Base-by-base conservation (phyloP, 2,329 filamentous ascomycete genomes). In the Botrytis porri region DNA sequence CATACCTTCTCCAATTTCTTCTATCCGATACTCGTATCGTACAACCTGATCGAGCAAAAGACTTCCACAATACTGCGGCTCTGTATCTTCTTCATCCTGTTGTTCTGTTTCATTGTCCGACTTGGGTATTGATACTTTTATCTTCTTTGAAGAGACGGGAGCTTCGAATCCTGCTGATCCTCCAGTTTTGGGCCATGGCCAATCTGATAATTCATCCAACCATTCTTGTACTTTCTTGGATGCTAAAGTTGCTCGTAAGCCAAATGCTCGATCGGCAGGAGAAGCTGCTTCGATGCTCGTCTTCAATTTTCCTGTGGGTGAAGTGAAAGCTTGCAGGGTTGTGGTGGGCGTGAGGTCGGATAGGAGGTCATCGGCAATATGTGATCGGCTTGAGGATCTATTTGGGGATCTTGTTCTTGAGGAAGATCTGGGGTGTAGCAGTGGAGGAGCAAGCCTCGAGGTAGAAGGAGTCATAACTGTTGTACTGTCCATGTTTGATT, bases 201-300 rank as follows among this genome's bases (percentile, higher is more conserved):
- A 90, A 62, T 83, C 80, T 62, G 84, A 83, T 57, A 96, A 84
- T 83, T 96, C 93, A n/a, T 88, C 84, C 39, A 92, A 85, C 93
- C 93, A 96, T 79, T 88, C 86, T 81, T 91, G 87, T 75, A 96
- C 88, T 75, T 88, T 89, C 77, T 91, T 88, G 20, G 92, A 92
- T 25, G 92, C 90, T 74, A 90, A 82, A 60, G 92, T 92, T 61
- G 92, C 90, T 75, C 89, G 87, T 78, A 91, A 85, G 60, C 90
- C 92, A 81, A 95, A 90, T 25, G 91, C 89, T 77, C 91, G 88
- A 81, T 95, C 92, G 37, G 87, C 83, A 5, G 86, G 83, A 1
- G 90, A 90, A 25, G 91, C 88, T 51, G 84, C 84, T 74, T 90
- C 87, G 73, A 94, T 86, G 79, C 89, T 92, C 64, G 82, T 79